Base-by-base conservation (phyloP, 441 rosid genomes). In the Brassica balearica region DNA sequence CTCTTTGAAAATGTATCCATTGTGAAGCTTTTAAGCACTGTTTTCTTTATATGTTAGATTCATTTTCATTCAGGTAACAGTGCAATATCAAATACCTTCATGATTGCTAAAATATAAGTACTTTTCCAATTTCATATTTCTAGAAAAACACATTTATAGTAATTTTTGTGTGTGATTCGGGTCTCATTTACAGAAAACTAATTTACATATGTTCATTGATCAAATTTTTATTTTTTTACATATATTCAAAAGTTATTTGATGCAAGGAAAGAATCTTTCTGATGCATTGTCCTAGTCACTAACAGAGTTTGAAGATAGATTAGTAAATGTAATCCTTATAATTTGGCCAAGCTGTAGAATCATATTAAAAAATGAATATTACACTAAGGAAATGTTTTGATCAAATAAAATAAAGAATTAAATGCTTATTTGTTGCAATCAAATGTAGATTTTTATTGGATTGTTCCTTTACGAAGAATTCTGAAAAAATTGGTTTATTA, bases 1-100 rank as follows among this genome's bases (percentile, higher is more conserved):
- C 32, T 68, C 64, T 61, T 72, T 66, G 7, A 65, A 55, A 77
- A 11, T 62, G 8, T 36, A 53, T 69, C 20, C 17, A 64, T 11
- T 55, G 23, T 23, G 29, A 70, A 64, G 22, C 70, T 51, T 77
- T 8, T 12, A 14, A 22, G 3, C 43, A 41, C 68, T 23, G 25
- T 38, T 60, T 12, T 25, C 12, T 61, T 9, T 56, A 43, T 0
- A 72, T 36, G 20, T 61, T 43, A 23, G 6, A 14, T 72, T 8
- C 15, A 72, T 4, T 61, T 61, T 15, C 43, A 61, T 61, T 43
- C 65, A 19, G n/a, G 17, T 65, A 55, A 56, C 10, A 36, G 22
- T 38, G 34, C 12, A 10, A 36, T 56, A 66, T 51, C 71, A 51
- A 32, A 70, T 32, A 71, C 19, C 19, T 69, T 17, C 9, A 2